Percentiles rank a stretch among this genome's conserved stretches.
phyloP scores from a whole-genome alignment of 1,284 basidiomycete genomes.

The Malassezia nana region DNA sequence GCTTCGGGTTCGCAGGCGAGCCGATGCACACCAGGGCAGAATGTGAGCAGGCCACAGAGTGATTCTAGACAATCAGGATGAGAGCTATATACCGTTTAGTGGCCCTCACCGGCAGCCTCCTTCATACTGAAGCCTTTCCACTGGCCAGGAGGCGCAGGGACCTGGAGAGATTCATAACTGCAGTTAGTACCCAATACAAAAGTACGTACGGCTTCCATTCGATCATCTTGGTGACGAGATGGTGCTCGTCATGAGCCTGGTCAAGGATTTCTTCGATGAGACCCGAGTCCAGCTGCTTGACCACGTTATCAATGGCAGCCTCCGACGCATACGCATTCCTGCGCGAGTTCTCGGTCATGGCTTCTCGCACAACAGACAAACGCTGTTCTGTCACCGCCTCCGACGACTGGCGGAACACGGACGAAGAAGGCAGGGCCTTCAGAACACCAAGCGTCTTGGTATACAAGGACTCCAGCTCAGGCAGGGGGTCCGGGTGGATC shows the following conservation, averaged over 20 bases:
- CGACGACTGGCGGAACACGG: conserved; percentile 81
- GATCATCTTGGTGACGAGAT: conserved; percentile 68
- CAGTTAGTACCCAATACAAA: conserved; percentile 5
- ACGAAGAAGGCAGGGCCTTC: conserved; percentile 61
- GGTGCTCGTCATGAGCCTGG: conserved; percentile 73
- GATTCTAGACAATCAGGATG: background rate
- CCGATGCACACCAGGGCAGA: too few relatives aligned
- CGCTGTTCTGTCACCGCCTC: conserved; percentile 78
- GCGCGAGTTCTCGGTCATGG: conserved; percentile 29
- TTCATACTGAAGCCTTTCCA: conserved; percentile 64
- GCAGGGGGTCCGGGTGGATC: conserved; percentile 66
- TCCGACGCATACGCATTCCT: conserved; percentile 52
- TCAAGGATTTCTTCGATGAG: conserved; percentile 68
- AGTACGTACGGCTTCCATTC: conserved; percentile 88
- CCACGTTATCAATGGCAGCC: conserved; percentile 58
- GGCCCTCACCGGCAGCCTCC: conserved; percentile 40
- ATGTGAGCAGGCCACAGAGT: too few relatives aligned
- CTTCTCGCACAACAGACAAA: conserved; percentile 58
- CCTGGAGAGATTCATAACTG: conserved; percentile 78
- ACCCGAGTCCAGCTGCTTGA: conserved; percentile 50
- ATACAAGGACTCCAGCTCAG: conserved; percentile 67
- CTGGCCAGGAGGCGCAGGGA: conserved; percentile 67
- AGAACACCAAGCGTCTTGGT: conserved; percentile 66
- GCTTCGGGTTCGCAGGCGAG: too few relatives aligned
- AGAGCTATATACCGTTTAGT: conserved; percentile 12